Conservation (phyloP, 2,329 filamentous ascomycete genomes). For the Curvularia sp. region DNA sequence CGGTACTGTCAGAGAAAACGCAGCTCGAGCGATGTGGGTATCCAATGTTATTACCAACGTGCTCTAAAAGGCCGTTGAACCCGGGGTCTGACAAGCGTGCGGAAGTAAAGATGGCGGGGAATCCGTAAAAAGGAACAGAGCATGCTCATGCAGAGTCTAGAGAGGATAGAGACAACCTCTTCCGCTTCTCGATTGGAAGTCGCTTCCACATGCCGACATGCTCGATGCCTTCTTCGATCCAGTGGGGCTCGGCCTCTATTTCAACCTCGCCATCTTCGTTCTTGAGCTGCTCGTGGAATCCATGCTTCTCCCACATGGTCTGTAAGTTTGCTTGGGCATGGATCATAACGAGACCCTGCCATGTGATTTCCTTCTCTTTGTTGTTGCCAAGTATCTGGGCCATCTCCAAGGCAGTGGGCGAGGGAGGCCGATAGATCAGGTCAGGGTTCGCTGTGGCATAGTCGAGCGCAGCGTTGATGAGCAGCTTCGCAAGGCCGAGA, state of each 20-base stretch:
- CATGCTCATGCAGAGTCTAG: conserved; percentile 7
- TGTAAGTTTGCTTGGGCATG: conserved; percentile 77
- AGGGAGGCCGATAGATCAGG: conserved; percentile 51
- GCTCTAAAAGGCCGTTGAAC: not conserved
- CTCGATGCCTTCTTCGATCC: conserved; percentile 83
- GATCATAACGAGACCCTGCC: conserved; percentile 77
- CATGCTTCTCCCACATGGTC: conserved; percentile 71
- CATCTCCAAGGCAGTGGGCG: conserved; percentile 52
- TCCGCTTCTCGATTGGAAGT: conserved; percentile 31
- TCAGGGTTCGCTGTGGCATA: conserved; percentile 71
- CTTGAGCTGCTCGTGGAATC: conserved; percentile 78
- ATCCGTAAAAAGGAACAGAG: not conserved
- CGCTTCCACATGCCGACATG: conserved; percentile 84
- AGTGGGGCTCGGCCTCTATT: conserved; percentile 54
- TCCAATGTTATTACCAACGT: not conserved
- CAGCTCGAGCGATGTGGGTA: not conserved
- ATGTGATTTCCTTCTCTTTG: conserved; percentile 57
- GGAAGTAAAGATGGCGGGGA: not conserved
- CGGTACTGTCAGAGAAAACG: not conserved
- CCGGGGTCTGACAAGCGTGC: not conserved
- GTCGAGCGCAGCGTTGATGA: conserved; percentile 72
- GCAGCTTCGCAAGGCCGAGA: conserved; percentile 66
- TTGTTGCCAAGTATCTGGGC: conserved; percentile 55
- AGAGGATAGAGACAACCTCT: conserved; percentile 24
- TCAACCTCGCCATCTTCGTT: conserved; percentile 57